These are phyloP conservation scores for Colletotrichum agaves DNA, from an alignment of 2,329 filamentous ascomycete genomes.

Conservation along the genomic window DNA sequence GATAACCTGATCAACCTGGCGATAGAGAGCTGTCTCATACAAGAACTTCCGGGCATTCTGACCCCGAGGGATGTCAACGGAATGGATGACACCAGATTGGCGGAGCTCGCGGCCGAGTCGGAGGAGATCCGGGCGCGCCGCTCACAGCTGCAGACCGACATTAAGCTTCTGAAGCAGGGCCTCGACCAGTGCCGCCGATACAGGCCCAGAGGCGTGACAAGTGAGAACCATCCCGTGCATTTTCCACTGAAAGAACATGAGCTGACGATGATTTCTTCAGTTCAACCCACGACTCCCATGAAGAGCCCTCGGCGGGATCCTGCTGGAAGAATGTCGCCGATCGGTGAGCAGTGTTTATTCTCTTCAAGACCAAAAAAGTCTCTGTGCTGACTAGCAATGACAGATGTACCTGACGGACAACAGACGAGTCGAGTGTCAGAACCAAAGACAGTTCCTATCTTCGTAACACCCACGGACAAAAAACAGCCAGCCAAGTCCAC, in stretches of 20 bases:
- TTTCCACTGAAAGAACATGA: background rate
- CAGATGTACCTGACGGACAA: background rate
- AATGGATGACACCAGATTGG: conserved; percentile 47
- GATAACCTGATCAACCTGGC: conserved; percentile 61
- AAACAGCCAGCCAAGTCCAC: background rate
- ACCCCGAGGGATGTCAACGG: conserved; percentile 48
- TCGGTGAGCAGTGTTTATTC: background rate
- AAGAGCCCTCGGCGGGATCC: background rate
- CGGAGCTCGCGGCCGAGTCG: conserved; percentile 47
- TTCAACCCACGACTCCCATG: background rate
- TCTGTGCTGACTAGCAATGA: background rate
- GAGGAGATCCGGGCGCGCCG: conserved; percentile 40
- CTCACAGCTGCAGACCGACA: conserved; percentile 26
- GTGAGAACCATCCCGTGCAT: background rate
- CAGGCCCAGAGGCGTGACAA: background rate
- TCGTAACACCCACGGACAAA: background rate
- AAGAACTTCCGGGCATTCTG: conserved; percentile 53
- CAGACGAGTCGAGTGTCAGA: background rate
- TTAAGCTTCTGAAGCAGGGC: conserved; percentile 37
- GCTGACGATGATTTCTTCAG: background rate
- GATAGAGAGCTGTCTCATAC: conserved; percentile 59
- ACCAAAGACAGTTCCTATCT: background rate
- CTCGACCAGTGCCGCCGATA: conserved; percentile 40
- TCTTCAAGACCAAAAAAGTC: background rate
- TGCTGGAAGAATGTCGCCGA: too few relatives aligned